Conservation (phyloP, 768 basidiomycete species). For the Paxillus involutus region DNA sequence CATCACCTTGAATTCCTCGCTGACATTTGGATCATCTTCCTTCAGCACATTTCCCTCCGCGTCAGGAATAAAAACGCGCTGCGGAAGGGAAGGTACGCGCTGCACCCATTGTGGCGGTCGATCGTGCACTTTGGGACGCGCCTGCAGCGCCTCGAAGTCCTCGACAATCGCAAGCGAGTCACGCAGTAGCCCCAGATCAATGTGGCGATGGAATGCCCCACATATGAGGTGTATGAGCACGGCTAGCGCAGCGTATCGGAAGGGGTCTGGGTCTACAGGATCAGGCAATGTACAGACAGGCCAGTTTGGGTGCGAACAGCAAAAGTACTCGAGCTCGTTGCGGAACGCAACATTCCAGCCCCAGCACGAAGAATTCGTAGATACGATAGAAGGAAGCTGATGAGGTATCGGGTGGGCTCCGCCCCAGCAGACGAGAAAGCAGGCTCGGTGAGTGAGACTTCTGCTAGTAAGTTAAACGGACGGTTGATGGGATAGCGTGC, state of each 20-base stretch:
- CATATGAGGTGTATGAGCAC: conserved; percentile 29
- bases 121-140: conserved; percentile 30
- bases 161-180: conserved; percentile 33
- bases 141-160: conserved; percentile 31
- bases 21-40: conserved; percentile 5
- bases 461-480: conserved; percentile 1
- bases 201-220: conserved; percentile 27
- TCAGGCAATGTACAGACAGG: conserved; percentile 17
- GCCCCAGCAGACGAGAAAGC: conserved; percentile 1
- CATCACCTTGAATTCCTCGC: conserved; percentile 7
- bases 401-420: conserved; percentile 26
- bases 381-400: conserved; percentile 34
- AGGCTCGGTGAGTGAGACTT: neutral
- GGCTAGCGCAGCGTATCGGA: conserved; percentile 27
- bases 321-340: conserved; percentile 36
- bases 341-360: conserved; percentile 25
- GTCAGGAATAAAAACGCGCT: conserved; percentile 20
- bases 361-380: conserved; percentile 32
- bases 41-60: conserved; percentile 3
- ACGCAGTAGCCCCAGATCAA: conserved; percentile 31
- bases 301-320: conserved; percentile 19
- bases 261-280: conserved; percentile 16
- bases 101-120: conserved; percentile 27
- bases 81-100: conserved; percentile 13
- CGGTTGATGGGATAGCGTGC: conserved; percentile 1